Percentiles rank a stretch among this genome's conserved stretches.
These are phyloP conservation scores for Hyphodiscus sp. DNA, from an alignment of 2,329 filamentous ascomycete species.

Conservation along the genomic window DNA sequence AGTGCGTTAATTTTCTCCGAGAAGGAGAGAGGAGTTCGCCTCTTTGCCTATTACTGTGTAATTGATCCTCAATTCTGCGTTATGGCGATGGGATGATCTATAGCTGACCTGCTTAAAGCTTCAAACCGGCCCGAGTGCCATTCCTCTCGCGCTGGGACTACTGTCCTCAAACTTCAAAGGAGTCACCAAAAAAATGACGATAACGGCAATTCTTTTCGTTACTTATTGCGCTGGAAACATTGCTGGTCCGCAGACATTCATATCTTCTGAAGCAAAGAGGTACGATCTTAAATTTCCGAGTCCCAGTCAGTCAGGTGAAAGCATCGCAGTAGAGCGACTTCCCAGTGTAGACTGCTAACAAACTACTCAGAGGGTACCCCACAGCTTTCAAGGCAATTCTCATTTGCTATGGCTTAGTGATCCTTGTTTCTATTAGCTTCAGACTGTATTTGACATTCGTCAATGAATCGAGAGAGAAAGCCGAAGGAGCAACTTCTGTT, in stretches of 20 bases:
- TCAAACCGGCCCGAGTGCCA: conserved; percentile 19
- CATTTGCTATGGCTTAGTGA: conserved; percentile 13
- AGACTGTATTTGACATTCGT: conserved; percentile 11
- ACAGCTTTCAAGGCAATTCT: conserved; percentile 19
- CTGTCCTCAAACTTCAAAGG: conserved; percentile 22
- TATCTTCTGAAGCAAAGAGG: conserved; percentile 1
- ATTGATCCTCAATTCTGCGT: background rate
- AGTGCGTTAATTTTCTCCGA: conserved; percentile 21
- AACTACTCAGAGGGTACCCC: conserved; percentile 9
- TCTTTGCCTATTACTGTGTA: conserved; percentile 23
- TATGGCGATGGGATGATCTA: too few relatives aligned
- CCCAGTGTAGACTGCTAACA: background rate
- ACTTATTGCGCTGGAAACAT: conserved; percentile 22
- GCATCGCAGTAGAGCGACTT: too few relatives aligned
- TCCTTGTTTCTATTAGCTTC: conserved; percentile 11
- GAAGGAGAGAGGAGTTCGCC: conserved; percentile 10
- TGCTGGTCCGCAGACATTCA: conserved; percentile 8
- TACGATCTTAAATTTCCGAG: background rate
- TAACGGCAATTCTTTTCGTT: too few relatives aligned
- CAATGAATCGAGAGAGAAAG: conserved; percentile 34
- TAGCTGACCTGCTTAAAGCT: conserved; percentile 27
- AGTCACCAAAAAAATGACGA: conserved; percentile 25
- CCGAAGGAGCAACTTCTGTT: conserved; percentile 21
- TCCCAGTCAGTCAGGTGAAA: background rate
- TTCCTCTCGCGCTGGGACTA: conserved; percentile 24